Base-by-base conservation (phyloP, 1,284 basidiomycete species). In the Pseudozyma sp. region DNA sequence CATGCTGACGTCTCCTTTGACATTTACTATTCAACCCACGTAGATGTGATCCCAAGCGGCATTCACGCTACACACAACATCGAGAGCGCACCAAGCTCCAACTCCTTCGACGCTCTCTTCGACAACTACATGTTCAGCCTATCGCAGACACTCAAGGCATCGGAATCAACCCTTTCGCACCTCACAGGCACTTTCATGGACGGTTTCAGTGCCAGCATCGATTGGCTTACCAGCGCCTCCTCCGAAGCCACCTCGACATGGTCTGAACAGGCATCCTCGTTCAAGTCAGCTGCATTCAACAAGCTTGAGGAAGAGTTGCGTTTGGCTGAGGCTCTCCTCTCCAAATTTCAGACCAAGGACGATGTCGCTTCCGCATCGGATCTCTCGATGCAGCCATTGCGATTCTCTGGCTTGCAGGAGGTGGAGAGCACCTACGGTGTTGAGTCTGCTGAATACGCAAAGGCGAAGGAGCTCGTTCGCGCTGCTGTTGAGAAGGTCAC, bases 31-130 rank as follows among this genome's bases (percentile, higher is more conserved):
- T 31, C 6, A 3, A 31, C 13, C 40, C 2, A 5, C 9, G 11
- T 53, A 77, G 72, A 75, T 52, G 58, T 71, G 40, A 66, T 77
- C 40, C 76, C 76, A 0, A 45, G 21, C 40, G 48, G 53, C 7
- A 36, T 78, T 1, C 52, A 38, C 3, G 62, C 74, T n/a, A 78
- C 71, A 9, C 73, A 78, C 62, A 67, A 16, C 52, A 60, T 78
- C 52, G 42, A 52, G 9, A 31, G 10, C 1, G 57, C 70, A 13
- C 77, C 70, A 19, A 50, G 47, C 45, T 55, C 66, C 38, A 21
- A 40, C 35, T 70, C 70, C 11, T 77, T 78, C 38, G 77, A 78
- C 14, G 74, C 77, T 11, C 62, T 78, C 5, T 59, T 78, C 14
- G 52, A 70, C 45, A 57, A 58, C 55, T 78, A 78, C 61, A 35